Conservation (phyloP, 2,329 filamentous ascomycete genomes). For the Triangularia verruculosa region DNA sequence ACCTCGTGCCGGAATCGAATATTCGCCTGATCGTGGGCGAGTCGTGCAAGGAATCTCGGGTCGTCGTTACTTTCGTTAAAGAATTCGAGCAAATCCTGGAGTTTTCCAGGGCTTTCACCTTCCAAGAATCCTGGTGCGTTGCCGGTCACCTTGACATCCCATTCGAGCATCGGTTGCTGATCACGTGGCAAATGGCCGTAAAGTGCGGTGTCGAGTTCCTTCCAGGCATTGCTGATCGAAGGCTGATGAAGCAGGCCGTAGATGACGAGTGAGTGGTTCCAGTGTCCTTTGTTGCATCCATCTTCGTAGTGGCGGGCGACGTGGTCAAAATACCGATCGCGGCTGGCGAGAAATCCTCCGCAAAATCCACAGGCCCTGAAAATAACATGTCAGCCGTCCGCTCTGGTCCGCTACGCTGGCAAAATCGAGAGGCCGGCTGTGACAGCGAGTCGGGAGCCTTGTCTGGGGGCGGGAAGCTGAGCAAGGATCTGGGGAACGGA, state of each 20-base stretch:
- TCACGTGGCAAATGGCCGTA: conserved; percentile 44
- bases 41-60: conserved; percentile 53
- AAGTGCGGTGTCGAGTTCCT: conserved; percentile 48
- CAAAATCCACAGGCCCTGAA: conserved; percentile 61
- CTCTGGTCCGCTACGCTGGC: background rate
- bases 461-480: background rate
- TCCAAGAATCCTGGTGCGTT: conserved; percentile 58
- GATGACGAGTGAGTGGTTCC: conserved; percentile 67
- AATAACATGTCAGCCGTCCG: conserved; percentile 7
- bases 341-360: conserved; percentile 58
- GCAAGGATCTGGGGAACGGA: background rate
- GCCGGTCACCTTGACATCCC: conserved; percentile 56
- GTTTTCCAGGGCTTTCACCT: conserved; percentile 59
- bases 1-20: conserved; percentile 22
- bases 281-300: conserved; percentile 61
- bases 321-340: conserved; percentile 66
- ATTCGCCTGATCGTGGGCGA: conserved; percentile 55
- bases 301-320: conserved; percentile 65
- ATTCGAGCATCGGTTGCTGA: conserved; percentile 57
- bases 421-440: background rate
- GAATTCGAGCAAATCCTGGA: conserved; percentile 64
- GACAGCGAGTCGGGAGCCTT: background rate
- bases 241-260: conserved; percentile 66
- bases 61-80: conserved; percentile 58
- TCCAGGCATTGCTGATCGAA: conserved; percentile 60